Base-by-base conservation (phyloP, 169 alveolate genomes). In the Cyclospora cayetanensis region DNA sequence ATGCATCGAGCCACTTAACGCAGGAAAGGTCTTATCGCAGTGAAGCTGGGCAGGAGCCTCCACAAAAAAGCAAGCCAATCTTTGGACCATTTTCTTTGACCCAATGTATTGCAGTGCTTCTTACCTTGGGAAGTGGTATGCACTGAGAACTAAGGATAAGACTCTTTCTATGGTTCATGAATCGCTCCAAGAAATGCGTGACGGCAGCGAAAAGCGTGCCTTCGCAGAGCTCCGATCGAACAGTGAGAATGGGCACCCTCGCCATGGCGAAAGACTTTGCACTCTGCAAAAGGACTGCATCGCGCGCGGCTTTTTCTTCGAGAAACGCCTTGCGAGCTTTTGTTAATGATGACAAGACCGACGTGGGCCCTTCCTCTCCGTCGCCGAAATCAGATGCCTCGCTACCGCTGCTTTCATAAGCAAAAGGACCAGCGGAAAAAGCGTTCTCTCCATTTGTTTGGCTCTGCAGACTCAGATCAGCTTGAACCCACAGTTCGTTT, bases 251-350 rank as follows among this genome's bases (percentile, higher is more conserved):
- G 0, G 89, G 89, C 37, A 79, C 89, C 20, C 89, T 52, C 1
- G 89, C 89, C 74, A 79, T 79, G 37, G 89, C 89, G 18, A 79
- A 79, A 50, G 89, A 79, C 52, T 79, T 79, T 12, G 89, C 89
- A 52, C 74, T 39, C 9, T 46, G 74, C 53, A 79, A 60, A 25
- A 79, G 74, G 39, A 60, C 72, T 3, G 37, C 89, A 4, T 79
- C 89, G 35, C 27, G 50, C 25, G 74, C 43, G 4, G 65, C 25
- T n/a, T 79, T 79, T 34, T 41, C 12, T 50, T 34, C 52, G 15
- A 79, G 89, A 52, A 79, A 79, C 34, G 37, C 89, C 9, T 79
- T 50, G 22, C 89, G 72, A 4, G 89, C 89, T 15, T 50, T 46
- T 37, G 46, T 72, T 27, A 72, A 79, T 68, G 89, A 50, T 5